Conservation (phyloP, 108 stramenopile genomes). For the Skeletonema costatum region DNA sequence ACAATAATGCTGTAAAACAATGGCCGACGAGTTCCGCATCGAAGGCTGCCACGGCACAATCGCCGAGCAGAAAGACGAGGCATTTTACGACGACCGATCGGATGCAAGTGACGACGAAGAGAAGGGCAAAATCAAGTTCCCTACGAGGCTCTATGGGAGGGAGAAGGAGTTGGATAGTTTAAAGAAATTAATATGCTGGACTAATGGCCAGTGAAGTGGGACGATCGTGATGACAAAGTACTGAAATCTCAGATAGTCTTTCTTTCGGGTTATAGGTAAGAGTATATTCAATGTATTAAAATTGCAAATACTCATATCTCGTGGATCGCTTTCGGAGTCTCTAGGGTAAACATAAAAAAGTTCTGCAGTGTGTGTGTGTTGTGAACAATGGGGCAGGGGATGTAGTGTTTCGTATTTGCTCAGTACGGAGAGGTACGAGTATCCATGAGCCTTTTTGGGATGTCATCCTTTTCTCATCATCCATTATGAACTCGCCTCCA, state of each 20-base stretch:
- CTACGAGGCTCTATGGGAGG: slow-evolving; percentile 26
- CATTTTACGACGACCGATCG: slow-evolving; percentile 14
- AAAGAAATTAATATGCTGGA: neutral
- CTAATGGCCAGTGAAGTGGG: neutral
- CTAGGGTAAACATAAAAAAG: too few species aligned
- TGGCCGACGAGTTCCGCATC: neutral
- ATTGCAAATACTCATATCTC: too few species aligned
- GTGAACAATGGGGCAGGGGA: too few species aligned
- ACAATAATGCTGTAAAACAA: neutral
- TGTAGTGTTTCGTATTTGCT: too few species aligned
- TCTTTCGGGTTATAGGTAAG: slow-evolving; percentile 17
- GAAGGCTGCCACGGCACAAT: slow-evolving; percentile 13
- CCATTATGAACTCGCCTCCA: too few species aligned
- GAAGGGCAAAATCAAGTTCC: slow-evolving; percentile 35
- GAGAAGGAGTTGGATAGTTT: slow-evolving; percentile 15
- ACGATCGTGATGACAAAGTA: neutral
- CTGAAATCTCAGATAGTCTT: slow-evolving; percentile 8
- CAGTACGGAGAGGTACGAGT: too few species aligned
- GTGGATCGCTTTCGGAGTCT: too few species aligned
- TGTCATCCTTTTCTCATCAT: too few species aligned
- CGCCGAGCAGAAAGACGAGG: slow-evolving; percentile 32
- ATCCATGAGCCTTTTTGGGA: too few species aligned
- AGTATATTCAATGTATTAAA: neutral
- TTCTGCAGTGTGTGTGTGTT: too few species aligned
- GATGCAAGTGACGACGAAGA: slow-evolving; percentile 35